Evolutionary conservation across 2,329 filamentous ascomycete species (phyloP), one percentile per base, ranked within the genome.

Genomic region (Aspergillus sp.): DNA sequence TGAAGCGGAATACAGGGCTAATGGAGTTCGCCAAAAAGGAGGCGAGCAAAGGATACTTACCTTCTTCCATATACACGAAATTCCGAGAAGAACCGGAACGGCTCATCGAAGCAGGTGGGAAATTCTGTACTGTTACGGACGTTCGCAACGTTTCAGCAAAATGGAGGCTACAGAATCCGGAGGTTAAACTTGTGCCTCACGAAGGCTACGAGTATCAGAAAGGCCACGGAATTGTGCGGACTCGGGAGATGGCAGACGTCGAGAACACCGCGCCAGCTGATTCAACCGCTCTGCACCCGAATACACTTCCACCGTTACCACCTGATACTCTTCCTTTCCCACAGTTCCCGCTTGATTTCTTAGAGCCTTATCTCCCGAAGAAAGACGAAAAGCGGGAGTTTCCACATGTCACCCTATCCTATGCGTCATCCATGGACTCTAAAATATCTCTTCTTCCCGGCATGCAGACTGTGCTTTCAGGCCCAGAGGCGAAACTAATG

Each of bases 341-440:
- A 11, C 63, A 70, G 13, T 71, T 76, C 42, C 67, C 78, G 4
- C 68, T 79, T 43, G 67, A 73, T 5, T 82, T 81, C 50, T 72
- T 86, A 42, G 72, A 77, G 34, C 74, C 79, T 12, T 85, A 85
- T 68, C 72, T 86, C 17, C 80, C 81, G n/a, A 63, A 62, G 12
- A 58, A 64, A 32, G 64, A 67, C 34, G 69, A 70, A 42, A 68
- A 59, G 42, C 68, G 71, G 39, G 64, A 68, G 39, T 69, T 80
- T 22, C 82, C 82, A 6, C 81, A 82, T 70, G 83, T 91, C 49
- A 97, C 93, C 2, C 81, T 97, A 41, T 97, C 93, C 12, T 98
- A 93, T 74, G 93, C 95, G 20, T 89, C 88, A 6, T 97, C 93
- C 4, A 87, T 99, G 64, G 93, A 98, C 77, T 88, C 89, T 41